Percentiles rank a stretch among this genome's conserved stretches.
Evolutionary conservation across 1,284 basidiomycete genomes (phyloP).

Genomic region (Phellinidium pouzarii): DNA sequence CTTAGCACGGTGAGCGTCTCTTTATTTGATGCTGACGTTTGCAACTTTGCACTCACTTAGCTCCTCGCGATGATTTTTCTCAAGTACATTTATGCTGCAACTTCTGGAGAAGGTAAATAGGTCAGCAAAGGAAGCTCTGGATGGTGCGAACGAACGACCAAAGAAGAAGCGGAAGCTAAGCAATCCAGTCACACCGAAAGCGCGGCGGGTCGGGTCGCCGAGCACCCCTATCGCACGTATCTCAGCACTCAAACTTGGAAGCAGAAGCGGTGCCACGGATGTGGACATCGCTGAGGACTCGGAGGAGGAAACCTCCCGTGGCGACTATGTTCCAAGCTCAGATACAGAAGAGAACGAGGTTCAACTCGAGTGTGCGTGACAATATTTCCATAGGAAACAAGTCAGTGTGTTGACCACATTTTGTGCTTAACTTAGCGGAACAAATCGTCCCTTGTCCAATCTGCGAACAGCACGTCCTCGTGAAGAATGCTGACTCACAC

Average conservation of each 20-base stretch:
- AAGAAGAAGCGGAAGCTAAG: constrained; percentile 9
- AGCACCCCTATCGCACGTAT: neutral
- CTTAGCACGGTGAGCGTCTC: constrained; percentile 45
- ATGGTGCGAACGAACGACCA: constrained; percentile 1
- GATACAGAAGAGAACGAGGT: constrained; percentile 15
- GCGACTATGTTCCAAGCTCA: constrained; percentile 15
- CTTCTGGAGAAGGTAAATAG: constrained; percentile 8
- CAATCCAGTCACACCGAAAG: neutral
- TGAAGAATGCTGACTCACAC: constrained; percentile 48
- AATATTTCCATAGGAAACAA: neutral
- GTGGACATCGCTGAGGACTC: constrained; percentile 9
- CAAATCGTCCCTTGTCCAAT: constrained; percentile 47
- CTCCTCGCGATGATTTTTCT: neutral
- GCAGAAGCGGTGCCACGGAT: neutral
- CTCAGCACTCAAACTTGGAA: neutral
- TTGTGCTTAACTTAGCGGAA: constrained; percentile 22
- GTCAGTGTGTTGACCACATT: neutral
- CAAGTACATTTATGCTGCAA: constrained; percentile 37
- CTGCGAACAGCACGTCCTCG: constrained; percentile 40
- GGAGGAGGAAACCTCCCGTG: neutral
- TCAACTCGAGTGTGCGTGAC: constrained; percentile 3
- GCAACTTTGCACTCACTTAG: neutral
- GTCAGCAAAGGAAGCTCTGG: neutral
- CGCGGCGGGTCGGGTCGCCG: constrained; percentile 1
- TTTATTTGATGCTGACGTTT: constrained; percentile 1